Evolutionary conservation across 768 basidiomycete genomes (phyloP), one percentile per base, ranked within the genome.

Genomic region (Amanita pseudoporphyria): DNA sequence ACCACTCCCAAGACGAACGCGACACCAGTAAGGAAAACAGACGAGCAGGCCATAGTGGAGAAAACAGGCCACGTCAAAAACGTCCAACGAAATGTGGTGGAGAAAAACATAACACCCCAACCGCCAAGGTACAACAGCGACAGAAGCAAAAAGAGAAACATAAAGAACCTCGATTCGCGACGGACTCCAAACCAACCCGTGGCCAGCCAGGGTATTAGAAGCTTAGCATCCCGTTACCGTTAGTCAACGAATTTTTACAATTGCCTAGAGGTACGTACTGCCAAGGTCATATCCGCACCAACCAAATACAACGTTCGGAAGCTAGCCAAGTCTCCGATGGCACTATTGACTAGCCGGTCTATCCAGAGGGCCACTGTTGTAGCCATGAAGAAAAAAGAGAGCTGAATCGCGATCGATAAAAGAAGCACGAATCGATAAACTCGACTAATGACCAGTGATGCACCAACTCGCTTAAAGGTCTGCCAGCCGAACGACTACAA

Each of bases 381-480:
- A 26, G 76, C 70, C 64, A 89, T 79, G 68, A 89, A 90, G 71
- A 88, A 90, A 39, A 86, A 53, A 19, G 80, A 77, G n/a, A 90
- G 67, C 58, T 88, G 87, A 43, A 88, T 78, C 35, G 76, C 71
- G 56, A 85, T 84, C 5, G 84, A 86, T 49, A 88, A 66, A 13
- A 73, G 67, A 35, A 88, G 72, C 49, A 87, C 81, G 41, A 81
- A 66, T 62, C 79, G 84, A 71, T 90, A 90, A 52, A 85, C 63
- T 31, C 80, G 76, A 62, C 84, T 85, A 65, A 90, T 87, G 9
- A 71, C 71, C 56, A 78, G 65, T 5, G 81, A 85, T 9, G 87
- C 86, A 32, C 87, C 87, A 45, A 89, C 79, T 50, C 86, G 83
- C 63, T 87, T 87, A 74, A 89, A 91, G 0, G 87, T 91, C 64